Base-by-base conservation (phyloP, 1,284 basidiomycete genomes). In the Cryptococcus sp. region DNA sequence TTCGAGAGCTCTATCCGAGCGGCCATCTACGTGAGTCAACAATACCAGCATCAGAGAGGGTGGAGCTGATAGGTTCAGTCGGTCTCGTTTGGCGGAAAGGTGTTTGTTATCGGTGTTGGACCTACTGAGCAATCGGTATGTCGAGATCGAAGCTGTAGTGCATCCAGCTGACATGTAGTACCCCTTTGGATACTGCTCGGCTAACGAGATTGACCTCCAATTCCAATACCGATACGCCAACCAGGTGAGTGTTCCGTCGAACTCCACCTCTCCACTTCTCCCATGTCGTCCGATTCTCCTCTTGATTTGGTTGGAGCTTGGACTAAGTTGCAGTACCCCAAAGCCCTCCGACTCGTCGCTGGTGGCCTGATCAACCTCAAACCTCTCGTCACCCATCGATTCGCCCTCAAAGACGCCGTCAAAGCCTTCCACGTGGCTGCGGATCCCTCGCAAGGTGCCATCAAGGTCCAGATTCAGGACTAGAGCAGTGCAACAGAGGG, bases 1-100 rank as follows among this genome's bases (percentile, higher is more conserved):
- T 87, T 92, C 23, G 88, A 94, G 71, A 81, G 81, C 32, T 88
- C 84, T 12, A 86, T 95, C 57, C 84, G 87, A 65, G 86, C 86
- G n/a, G 88, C 81, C 4, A 79, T 90, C 55, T 80, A 79, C 60
- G 75, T 90, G 59, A 63, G 70, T 70, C 21, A n/a, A n/a, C n/a
- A 14, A 35, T 33, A 16, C 22, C 39, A 23, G 26, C 4, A 18
- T 33, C 10, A 32, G 21, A 11, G 11, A 28, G 18, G 10, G 9
- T 4, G 33, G 9, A 12, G 41, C 16, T 22, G 41, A 16, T 43
- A 4, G 31, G 7, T 7, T 4, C 22, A 76, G 71, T 72, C 73
- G 10, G 73, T 77, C 45, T 60, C 58, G 14, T 74, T 77, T 33
- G 72, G 73, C 21, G 77, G 77, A 7, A 73, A 76, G 48, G 74